Evolutionary conservation across 805 yeast species (phyloP).

Genomic region (Kodamaea neixiangensis): DNA sequence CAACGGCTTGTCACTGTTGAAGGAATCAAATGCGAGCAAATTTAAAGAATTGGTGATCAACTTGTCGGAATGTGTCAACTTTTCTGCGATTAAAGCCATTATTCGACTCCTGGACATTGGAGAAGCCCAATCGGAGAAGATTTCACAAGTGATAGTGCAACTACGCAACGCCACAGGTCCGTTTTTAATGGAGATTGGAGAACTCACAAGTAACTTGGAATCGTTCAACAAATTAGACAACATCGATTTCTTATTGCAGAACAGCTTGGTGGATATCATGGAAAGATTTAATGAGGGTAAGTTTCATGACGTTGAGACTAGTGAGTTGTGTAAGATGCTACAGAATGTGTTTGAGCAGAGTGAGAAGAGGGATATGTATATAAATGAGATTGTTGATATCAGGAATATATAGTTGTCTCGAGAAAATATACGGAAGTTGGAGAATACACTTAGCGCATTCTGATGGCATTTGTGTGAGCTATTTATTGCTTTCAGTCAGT

Average conservation of each 20-base stretch:
- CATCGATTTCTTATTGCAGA: conserved; percentile 32
- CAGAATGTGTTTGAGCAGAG: conserved; percentile 47
- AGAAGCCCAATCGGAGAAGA: conserved; percentile 35
- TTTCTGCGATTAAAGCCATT: conserved; percentile 29
- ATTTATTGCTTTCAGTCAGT: no score
- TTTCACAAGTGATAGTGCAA: conserved; percentile 26
- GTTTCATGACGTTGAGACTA: conserved; percentile 49
- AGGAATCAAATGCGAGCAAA: conserved; percentile 26
- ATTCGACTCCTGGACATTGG: conserved; percentile 32
- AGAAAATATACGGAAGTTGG: background rate
- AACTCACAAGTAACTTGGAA: conserved; percentile 20
- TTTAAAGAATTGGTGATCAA: conserved; percentile 29
- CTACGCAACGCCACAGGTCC: conserved; percentile 25
- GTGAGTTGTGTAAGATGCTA: conserved; percentile 45
- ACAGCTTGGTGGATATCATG: conserved; percentile 48
- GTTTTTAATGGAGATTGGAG: conserved; percentile 17
- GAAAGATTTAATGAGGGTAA: conserved; percentile 54
- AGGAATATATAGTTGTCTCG: conserved; percentile 26
- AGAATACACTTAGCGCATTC: background rate
- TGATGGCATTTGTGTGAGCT: no score
- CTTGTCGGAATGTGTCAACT: conserved; percentile 30
- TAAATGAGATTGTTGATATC: conserved; percentile 48
- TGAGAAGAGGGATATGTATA: conserved; percentile 43
- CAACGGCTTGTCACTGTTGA: conserved; percentile 20
- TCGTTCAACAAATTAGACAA: conserved; percentile 32